phyloP scores from a whole-genome alignment of 176 grass and related monocot species.

The Lolium rigidum region DNA sequence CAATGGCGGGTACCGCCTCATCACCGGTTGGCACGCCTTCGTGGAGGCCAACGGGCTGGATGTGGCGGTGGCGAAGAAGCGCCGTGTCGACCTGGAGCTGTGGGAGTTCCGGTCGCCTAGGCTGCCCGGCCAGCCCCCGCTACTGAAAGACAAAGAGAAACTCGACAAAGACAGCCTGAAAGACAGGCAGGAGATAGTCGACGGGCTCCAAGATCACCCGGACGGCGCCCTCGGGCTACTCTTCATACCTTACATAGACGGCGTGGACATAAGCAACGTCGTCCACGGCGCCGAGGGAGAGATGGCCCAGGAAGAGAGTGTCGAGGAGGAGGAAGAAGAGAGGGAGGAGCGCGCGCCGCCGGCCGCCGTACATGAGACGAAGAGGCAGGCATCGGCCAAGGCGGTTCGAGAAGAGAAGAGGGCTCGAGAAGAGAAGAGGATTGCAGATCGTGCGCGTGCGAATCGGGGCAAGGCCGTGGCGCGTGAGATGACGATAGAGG shows the following conservation, averaged over 20 bases:
- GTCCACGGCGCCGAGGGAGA: not conserved
- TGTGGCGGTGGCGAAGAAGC: not conserved
- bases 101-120: conserved; percentile 16
- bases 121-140: not conserved
- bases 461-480: not conserved
- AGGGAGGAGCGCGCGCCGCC: too few relatives aligned
- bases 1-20: conserved; percentile 32
- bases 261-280: not conserved
- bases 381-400: not conserved
- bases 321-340: too few relatives aligned
- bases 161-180: not conserved
- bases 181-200: not conserved
- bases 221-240: not conserved
- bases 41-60: not conserved
- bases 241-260: not conserved
- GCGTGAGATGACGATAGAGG: not conserved
- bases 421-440: not conserved
- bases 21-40: not conserved
- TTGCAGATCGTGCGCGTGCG: not conserved
- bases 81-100: not conserved
- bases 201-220: not conserved
- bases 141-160: not conserved
- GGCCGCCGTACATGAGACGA: not conserved
- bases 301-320: not conserved
- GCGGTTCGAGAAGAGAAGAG: not conserved